Conservation (phyloP, 2,329 filamentous ascomycete species). For the Diaporthe capsici region DNA sequence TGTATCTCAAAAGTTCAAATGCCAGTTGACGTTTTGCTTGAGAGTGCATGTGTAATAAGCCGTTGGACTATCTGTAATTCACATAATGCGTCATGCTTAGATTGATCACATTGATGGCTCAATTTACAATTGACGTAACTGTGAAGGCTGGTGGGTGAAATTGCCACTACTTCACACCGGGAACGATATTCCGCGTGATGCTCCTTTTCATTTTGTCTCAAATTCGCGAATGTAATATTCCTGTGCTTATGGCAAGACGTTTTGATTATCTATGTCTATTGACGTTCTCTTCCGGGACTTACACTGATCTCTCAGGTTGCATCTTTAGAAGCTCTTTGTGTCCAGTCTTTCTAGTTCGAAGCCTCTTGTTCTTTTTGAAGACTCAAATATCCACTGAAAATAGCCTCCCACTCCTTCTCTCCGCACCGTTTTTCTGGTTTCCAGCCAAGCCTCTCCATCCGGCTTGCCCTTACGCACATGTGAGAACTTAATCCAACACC, state of each 20-base stretch:
- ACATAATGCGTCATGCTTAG: background rate
- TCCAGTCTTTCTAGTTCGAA: background rate
- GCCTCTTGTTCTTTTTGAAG: background rate
- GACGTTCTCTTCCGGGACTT: background rate
- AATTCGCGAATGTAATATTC: background rate
- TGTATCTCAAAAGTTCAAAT: background rate
- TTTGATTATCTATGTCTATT: background rate
- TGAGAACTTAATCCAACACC: background rate
- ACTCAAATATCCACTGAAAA: conserved; percentile 5
- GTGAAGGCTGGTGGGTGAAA: background rate
- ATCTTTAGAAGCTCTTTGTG: background rate
- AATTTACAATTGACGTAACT: background rate
- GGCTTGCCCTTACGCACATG: conserved; percentile 26
- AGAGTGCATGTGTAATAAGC: background rate
- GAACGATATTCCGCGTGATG: background rate
- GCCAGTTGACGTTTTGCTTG: background rate
- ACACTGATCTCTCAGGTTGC: background rate
- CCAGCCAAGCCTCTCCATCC: conserved; percentile 32
- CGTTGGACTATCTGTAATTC: background rate
- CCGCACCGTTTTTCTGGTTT: background rate
- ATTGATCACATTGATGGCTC: background rate
- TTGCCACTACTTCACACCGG: background rate
- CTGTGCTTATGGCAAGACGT: background rate
- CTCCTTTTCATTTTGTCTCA: background rate
- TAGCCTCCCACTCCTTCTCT: conserved; percentile 1